phyloP scores from a whole-genome alignment of 108 stramenopile genomes.

The Parietichytrium sp. region DNA sequence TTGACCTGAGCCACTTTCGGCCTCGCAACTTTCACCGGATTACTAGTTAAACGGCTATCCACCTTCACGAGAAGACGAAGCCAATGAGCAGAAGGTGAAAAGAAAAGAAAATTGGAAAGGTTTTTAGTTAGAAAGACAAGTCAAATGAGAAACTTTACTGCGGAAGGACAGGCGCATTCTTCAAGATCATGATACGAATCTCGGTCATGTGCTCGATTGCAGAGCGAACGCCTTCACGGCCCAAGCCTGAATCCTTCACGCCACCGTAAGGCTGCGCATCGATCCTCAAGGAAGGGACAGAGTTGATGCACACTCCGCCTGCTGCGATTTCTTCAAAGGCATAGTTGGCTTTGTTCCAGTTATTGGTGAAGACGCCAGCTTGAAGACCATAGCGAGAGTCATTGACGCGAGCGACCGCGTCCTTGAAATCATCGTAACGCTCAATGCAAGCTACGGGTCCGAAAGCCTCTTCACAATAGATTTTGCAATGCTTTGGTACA shows the following conservation, averaged over 20 bases:
- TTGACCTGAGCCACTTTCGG: too few species aligned
- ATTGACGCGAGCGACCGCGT: slow-evolving; percentile 42
- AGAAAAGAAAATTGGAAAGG: too few species aligned
- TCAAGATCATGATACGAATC: slow-evolving; percentile 28
- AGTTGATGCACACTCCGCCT: slow-evolving; percentile 42
- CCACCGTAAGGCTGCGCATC: slow-evolving; percentile 47
- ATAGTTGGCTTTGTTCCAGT: slow-evolving; percentile 42
- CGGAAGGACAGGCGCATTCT: too few species aligned
- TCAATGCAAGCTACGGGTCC: slow-evolving; percentile 32
- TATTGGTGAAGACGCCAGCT: slow-evolving; percentile 51
- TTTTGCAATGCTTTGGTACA: neutral
- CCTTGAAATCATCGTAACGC: slow-evolving; percentile 30
- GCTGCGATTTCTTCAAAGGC: slow-evolving; percentile 47
- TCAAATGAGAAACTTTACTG: too few species aligned
- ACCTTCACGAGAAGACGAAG: too few species aligned
- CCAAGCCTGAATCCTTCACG: slow-evolving; percentile 42
- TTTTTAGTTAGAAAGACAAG: too few species aligned
- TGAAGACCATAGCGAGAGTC: slow-evolving; percentile 45
- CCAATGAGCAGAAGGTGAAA: too few species aligned
- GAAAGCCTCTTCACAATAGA: slow-evolving; percentile 30
- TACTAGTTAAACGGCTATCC: too few species aligned
- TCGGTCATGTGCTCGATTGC: slow-evolving; percentile 46
- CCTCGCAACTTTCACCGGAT: too few species aligned
- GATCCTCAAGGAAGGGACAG: slow-evolving; percentile 40
- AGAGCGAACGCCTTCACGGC: slow-evolving; percentile 39